These are phyloP conservation scores for Rhodotorula glutinis DNA, from an alignment of 1,284 basidiomycete species.

Conservation along the genomic window DNA sequence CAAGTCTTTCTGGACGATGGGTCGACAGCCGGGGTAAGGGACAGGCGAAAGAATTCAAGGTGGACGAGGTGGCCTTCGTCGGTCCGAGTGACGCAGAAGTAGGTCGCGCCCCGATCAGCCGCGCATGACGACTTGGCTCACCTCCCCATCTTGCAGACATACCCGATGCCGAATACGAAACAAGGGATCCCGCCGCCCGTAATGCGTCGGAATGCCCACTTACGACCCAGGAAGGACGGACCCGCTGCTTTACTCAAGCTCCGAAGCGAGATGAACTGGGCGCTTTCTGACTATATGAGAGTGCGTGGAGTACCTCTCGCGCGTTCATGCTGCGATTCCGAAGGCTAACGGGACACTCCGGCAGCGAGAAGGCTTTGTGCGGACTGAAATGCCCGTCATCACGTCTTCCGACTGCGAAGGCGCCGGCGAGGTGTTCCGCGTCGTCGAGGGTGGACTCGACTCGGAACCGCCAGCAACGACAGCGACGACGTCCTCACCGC, in stretches of 20 bases:
- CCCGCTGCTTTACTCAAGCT: constrained; percentile 71
- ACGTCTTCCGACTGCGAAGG: constrained; percentile 95
- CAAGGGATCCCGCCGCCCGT: constrained; percentile 58
- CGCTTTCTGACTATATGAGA: constrained; percentile 27
- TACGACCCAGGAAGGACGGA: constrained; percentile 71
- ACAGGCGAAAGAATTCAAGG: constrained; percentile 70
- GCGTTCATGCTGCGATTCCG: no score
- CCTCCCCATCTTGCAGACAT: constrained; percentile 11
- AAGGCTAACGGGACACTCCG: not conserved
- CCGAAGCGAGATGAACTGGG: constrained; percentile 53
- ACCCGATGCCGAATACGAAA: constrained; percentile 40
- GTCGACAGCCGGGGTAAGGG: constrained; percentile 64
- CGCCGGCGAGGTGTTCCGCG: constrained; percentile 86
- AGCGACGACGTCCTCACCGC: constrained; percentile 5
- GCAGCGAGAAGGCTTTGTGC: constrained; percentile 71
- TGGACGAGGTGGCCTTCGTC: constrained; percentile 62
- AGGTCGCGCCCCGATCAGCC: constrained; percentile 54
- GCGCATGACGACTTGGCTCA: no score
- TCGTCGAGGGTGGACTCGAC: constrained; percentile 53
- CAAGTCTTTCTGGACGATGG: constrained; percentile 56
- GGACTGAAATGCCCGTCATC: constrained; percentile 79
- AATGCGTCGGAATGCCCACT: constrained; percentile 74
- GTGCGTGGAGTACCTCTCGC: constrained; percentile 21
- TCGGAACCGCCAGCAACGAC: constrained; percentile 42
- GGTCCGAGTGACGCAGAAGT: constrained; percentile 82